Evolutionary conservation across 768 basidiomycete genomes (phyloP), one percentile per base, ranked within the genome.

Genomic region (Mycena pura): DNA sequence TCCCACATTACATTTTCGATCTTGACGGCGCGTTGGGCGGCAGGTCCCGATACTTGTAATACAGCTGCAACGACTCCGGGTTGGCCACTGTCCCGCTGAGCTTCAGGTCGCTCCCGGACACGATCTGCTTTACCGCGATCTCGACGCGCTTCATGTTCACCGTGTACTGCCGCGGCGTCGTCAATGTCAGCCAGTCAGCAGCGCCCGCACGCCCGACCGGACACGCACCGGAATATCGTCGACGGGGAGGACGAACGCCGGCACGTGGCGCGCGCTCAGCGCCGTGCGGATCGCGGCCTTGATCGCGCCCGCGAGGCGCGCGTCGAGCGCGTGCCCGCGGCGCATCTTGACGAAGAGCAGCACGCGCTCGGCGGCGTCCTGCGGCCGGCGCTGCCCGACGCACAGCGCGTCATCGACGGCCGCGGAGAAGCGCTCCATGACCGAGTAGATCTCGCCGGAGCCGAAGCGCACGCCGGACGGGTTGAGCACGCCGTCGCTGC

Each of bases 391-490:
- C 74, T 90, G 87, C 2, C 92, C 92, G 6, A 94, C 82, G 47
- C 91, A 92, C 9, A 94, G 76, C 9, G 82, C 83, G 67, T 94
- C 92, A 51, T 90, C 86, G n/a, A 93, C 68, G 11, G 69, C 74
- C 17, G 73, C 66, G 0, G 80, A 75, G 58, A 91, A 88, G 49
- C 81, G 76, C 39, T 88, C 84, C 57, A 93, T 74, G 10, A 91
- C 84, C 5, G 84, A 78, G 66, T 93, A 94, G 19, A 93, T 90
- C 72, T 94, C 92, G 7, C 82, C 86, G 1, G 90, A 91, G 36
- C 92, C 92, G 68, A 94, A 94, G 3, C 92, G 85, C 50, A 93
- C 86, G 5, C 92, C 92, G 28, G 86, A 87, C 4, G 92, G 92
- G 63, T 93, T 93, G 28, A 90, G 78, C 15, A 90, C 90, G 15